Percentiles rank a stretch among this genome's conserved stretches.
phyloP scores from a whole-genome alignment of 1,284 basidiomycete species.

The Entoloma clypeatum region DNA sequence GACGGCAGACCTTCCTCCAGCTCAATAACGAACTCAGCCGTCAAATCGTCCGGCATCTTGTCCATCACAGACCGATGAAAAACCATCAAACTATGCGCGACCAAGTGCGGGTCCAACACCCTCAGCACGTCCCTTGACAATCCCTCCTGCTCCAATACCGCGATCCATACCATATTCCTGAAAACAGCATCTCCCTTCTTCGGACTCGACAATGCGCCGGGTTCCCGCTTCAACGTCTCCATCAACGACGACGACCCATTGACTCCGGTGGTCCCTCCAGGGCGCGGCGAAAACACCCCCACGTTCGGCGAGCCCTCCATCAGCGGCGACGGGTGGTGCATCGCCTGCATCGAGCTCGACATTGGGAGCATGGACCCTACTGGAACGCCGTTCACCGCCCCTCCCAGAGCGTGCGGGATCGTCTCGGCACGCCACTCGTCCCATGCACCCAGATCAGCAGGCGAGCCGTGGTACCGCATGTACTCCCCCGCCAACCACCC shows the following conservation, averaged over 20 bases:
- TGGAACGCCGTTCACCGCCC: conserved; percentile 15
- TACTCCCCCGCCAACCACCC: conserved; percentile 67
- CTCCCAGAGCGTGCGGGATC: conserved; percentile 39
- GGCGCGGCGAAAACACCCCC: conserved; percentile 59
- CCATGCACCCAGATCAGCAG: conserved; percentile 54
- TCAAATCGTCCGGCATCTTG: conserved; percentile 45
- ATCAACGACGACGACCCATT: no score
- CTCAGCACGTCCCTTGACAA: conserved; percentile 66
- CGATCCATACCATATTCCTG: conserved; percentile 47
- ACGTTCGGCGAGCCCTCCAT: conserved; percentile 42
- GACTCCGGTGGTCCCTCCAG: conserved; percentile 43
- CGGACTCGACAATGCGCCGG: no score
- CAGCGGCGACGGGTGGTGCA: conserved; percentile 47
- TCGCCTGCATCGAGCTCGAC: conserved; percentile 49
- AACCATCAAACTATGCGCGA: conserved; percentile 56
- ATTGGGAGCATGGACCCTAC: conserved; percentile 34
- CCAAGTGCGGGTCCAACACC: conserved; percentile 49
- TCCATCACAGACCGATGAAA: conserved; percentile 56
- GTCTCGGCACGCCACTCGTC: conserved; percentile 50
- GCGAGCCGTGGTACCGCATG: conserved; percentile 49
- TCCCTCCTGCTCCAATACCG: conserved; percentile 55
- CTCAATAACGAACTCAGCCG: conserved; percentile 43
- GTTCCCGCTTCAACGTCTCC: conserved; percentile 44
- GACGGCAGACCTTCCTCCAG: conserved; percentile 19
- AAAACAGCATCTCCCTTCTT: no score